A percentile compares a stretch with the other conserved stretches of the same genome.
phyloP scores from a whole-genome alignment of 345 rosid species.

The Lumnitzera racemosa region DNA sequence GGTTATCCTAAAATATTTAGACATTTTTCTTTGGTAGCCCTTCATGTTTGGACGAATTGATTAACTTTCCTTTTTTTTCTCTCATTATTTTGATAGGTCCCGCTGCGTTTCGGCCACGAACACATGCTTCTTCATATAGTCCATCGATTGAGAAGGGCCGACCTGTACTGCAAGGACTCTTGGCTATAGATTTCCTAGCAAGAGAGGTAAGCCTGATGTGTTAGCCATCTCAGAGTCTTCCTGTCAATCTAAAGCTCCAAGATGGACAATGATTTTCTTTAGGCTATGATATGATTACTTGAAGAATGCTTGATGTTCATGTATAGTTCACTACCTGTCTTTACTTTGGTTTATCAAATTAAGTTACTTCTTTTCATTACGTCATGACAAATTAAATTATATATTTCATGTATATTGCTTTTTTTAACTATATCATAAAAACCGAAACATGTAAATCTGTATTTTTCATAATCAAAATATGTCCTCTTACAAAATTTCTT shows the following conservation, averaged over 20 bases:
- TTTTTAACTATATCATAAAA: too few species aligned
- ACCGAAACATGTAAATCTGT: too few species aligned
- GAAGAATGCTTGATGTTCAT: too few species aligned
- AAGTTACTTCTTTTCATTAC: too few species aligned
- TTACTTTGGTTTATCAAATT: too few species aligned
- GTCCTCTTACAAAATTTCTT: too few species aligned
- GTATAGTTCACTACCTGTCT: too few species aligned
- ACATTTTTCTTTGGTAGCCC: background rate
- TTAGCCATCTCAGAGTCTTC: slow-evolving; percentile 3
- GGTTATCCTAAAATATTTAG: too few species aligned
- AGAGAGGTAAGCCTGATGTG: slow-evolving; percentile 67
- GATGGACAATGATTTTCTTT: background rate
- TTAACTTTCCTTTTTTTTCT: background rate
- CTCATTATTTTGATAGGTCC: slow-evolving; percentile 54
- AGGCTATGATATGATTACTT: background rate
- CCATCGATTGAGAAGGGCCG: slow-evolving; percentile 85
- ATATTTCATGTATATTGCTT: too few species aligned
- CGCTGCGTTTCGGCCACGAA: slow-evolving; percentile 94
- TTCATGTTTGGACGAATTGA: background rate
- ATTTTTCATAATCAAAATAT: too few species aligned
- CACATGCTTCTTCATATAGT: slow-evolving; percentile 56
- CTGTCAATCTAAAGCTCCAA: background rate
- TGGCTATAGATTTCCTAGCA: slow-evolving; percentile 91
- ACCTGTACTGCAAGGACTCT: slow-evolving; percentile 93
- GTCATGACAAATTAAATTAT: too few species aligned